These are phyloP conservation scores for Neoboletus brunneissimus DNA, from an alignment of 768 basidiomycete species.

Conservation along the genomic window DNA sequence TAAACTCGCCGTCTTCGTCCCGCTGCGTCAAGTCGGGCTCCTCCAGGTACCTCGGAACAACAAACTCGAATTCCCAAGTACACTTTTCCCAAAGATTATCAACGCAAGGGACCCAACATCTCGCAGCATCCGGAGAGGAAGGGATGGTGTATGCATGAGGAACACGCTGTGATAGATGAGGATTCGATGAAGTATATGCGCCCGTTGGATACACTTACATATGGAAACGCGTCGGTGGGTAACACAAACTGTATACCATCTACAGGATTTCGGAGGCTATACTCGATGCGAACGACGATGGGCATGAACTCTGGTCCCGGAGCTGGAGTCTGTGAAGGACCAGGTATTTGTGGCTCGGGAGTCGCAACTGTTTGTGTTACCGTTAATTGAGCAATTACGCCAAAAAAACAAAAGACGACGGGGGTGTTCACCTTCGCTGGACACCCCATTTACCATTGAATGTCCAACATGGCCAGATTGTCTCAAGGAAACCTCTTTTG, in stretches of 20 bases:
- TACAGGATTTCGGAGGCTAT: constrained; percentile 76
- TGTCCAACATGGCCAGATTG: constrained; percentile 49
- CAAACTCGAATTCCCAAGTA: constrained; percentile 97
- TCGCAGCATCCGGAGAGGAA: constrained; percentile 84
- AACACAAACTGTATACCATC: constrained; percentile 85
- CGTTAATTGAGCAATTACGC: constrained; percentile 3
- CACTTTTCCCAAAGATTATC: constrained; percentile 95
- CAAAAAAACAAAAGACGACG: neutral
- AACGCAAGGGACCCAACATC: constrained; percentile 98
- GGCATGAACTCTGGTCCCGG: constrained; percentile 67
- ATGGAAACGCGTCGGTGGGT: constrained; percentile 79
- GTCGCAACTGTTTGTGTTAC: constrained; percentile 52
- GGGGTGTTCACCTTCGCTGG: constrained; percentile 53
- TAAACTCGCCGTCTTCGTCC: constrained; percentile 41
- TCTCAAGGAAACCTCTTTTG: constrained; percentile 64
- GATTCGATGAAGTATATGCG: constrained; percentile 1
- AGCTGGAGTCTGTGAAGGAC: constrained; percentile 35
- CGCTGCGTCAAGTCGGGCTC: constrained; percentile 40
- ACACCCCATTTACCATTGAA: constrained; percentile 37
- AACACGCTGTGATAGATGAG: constrained; percentile 57
- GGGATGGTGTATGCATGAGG: constrained; percentile 92
- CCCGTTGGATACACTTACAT: constrained; percentile 51
- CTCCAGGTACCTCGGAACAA: constrained; percentile 82
- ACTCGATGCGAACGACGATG: constrained; percentile 72
- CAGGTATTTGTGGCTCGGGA: constrained; percentile 78